A percentile compares a stretch with the other conserved stretches of the same genome.
phyloP scores from a whole-genome alignment of 73 alveolate genomes.

The Effrenium voratum region DNA sequence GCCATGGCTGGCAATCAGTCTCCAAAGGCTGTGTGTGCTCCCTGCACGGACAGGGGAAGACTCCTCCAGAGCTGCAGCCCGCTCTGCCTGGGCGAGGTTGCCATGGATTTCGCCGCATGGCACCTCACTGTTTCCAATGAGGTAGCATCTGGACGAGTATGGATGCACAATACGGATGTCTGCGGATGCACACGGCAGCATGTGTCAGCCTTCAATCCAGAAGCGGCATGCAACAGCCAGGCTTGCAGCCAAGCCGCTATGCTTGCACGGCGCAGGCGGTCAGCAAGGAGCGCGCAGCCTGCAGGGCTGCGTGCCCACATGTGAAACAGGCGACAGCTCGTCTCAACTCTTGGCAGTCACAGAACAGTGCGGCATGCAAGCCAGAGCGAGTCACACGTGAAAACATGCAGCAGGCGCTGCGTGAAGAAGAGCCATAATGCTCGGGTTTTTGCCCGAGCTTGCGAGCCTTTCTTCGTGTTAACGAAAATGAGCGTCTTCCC shows the following conservation, averaged over 20 bases:
- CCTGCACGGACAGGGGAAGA: not conserved
- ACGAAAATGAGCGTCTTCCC: constrained; percentile 75
- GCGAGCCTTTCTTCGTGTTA: constrained; percentile 86
- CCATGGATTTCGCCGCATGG: constrained; percentile 90
- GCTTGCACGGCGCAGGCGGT: constrained; percentile 32
- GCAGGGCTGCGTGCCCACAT: too few relatives aligned
- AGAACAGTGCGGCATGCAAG: too few relatives aligned
- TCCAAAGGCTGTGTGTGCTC: too few relatives aligned
- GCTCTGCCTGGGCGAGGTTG: constrained; percentile 46
- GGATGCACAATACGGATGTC: not conserved
- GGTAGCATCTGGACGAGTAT: not conserved
- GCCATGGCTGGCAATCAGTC: not conserved
- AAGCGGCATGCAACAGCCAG: not conserved
- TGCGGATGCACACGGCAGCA: not conserved
- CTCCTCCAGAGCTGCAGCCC: not conserved
- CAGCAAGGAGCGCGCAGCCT: constrained; percentile 7
- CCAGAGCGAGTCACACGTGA: too few relatives aligned
- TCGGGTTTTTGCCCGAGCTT: too few relatives aligned
- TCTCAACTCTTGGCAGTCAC: too few relatives aligned
- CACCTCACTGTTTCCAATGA: constrained; percentile 13
- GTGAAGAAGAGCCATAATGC: too few relatives aligned
- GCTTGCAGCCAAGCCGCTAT: not conserved
- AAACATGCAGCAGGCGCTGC: too few relatives aligned
- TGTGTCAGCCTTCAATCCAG: not conserved
- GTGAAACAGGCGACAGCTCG: too few relatives aligned